Evolutionary conservation across 2,329 filamentous ascomycete species (phyloP).

Genomic region (Colletotrichum navitas): DNA sequence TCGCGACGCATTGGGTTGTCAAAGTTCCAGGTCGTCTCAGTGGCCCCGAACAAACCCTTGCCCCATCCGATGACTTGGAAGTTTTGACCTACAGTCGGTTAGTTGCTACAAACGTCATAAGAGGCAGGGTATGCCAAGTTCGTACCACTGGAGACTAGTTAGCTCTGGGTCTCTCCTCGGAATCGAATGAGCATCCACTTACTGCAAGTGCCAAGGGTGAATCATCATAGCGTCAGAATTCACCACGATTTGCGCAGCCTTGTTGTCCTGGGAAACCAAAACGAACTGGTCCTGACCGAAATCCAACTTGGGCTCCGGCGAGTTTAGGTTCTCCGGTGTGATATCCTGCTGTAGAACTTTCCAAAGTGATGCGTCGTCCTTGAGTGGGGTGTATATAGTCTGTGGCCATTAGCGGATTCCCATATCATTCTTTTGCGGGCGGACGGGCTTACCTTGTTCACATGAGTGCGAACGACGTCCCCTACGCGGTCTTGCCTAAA

Average conservation of each 20-base stretch:
- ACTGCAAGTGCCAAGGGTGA: constrained; percentile 46
- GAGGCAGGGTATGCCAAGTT: neutral
- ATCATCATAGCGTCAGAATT: constrained; percentile 45
- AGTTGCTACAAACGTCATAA: neutral
- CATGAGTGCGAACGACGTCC: constrained; percentile 31
- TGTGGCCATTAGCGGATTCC: neutral
- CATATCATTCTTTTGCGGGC: neutral
- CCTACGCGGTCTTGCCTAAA: constrained; percentile 32
- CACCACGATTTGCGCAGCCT: constrained; percentile 45
- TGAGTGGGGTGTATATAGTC: constrained; percentile 42
- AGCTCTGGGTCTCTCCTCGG: neutral
- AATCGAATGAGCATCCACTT: neutral
- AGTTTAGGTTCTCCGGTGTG: constrained; percentile 31
- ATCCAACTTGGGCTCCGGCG: constrained; percentile 28
- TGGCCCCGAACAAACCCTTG: constrained; percentile 49
- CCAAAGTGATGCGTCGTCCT: constrained; percentile 40
- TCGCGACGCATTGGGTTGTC: constrained; percentile 54
- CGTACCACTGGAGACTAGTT: constrained; percentile 28
- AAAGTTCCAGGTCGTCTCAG: constrained; percentile 44
- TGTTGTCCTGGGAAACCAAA: constrained; percentile 41
- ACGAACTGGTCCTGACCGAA: constrained; percentile 41
- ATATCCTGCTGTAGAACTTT: constrained; percentile 31
- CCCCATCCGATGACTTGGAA: constrained; percentile 62
- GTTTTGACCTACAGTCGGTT: constrained; percentile 57
- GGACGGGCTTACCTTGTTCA: constrained; percentile 20